Evolutionary conservation across 106 monocot species (phyloP).

Genomic region (Narthecium ossifragum): DNA sequence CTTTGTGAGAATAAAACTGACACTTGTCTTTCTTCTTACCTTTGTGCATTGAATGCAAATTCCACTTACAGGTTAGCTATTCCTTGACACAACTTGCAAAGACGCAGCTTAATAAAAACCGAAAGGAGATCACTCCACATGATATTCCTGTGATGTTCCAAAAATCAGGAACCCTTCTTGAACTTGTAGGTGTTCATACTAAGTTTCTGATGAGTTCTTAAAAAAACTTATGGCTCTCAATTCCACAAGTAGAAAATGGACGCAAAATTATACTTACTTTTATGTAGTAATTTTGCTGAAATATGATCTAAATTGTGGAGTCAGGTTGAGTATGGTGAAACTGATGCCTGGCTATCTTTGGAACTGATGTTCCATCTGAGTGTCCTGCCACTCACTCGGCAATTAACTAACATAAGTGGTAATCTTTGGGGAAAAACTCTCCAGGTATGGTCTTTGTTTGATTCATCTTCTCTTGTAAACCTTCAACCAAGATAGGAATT

Average conservation of each 20-base stretch:
- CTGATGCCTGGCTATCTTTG: conserved; percentile 93
- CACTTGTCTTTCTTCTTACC: neutral
- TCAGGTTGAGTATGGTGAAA: conserved; percentile 83
- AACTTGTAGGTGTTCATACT: conserved; percentile 51
- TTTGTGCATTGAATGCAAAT: neutral
- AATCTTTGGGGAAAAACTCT: conserved; percentile 98
- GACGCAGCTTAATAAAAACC: conserved; percentile 81
- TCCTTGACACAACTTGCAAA: conserved; percentile 95
- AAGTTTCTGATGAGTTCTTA: too few species aligned
- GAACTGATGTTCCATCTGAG: conserved; percentile 95
- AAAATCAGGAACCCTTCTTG: conserved; percentile 50
- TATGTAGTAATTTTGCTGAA: conserved; percentile 1
- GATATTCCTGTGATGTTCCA: conserved; percentile 86
- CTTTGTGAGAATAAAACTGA: neutral
- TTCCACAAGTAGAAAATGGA: too few species aligned
- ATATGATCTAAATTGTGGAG: conserved; percentile 6
- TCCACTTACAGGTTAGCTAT: conserved; percentile 68
- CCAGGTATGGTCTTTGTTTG: conserved; percentile 41
- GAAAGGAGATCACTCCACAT: conserved; percentile 74
- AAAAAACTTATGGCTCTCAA: too few species aligned
- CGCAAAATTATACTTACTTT: neutral
- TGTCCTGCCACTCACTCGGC: conserved; percentile 82
- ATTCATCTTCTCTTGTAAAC: neutral
- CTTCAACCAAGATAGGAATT: neutral
- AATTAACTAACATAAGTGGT: conserved; percentile 91